phyloP scores from a whole-genome alignment of 2,329 filamentous ascomycete genomes.

The Diaporthe sp. region DNA sequence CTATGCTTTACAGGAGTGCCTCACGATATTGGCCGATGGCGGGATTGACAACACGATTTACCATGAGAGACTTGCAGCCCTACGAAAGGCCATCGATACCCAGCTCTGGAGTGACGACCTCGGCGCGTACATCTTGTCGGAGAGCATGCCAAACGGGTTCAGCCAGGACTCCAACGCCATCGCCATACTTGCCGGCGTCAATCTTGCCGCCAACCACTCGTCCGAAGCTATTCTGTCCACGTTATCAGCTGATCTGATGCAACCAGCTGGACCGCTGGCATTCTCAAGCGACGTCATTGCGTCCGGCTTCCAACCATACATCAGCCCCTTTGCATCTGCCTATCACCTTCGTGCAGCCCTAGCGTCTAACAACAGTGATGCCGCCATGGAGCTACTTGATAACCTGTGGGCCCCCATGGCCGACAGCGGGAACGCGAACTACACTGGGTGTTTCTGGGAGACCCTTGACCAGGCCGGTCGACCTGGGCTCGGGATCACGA shows the following conservation, averaged over 20 bases:
- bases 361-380: background rate
- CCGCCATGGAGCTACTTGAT: background rate
- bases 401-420: background rate
- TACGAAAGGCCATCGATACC: background rate
- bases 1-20: background rate
- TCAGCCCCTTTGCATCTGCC: background rate
- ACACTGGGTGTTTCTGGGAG: background rate
- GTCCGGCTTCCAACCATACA: background rate
- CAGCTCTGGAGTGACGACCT: background rate
- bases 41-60: background rate
- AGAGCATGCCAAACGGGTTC: background rate
- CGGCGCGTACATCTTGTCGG: background rate
- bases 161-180: slow-evolving; percentile 9
- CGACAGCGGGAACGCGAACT: background rate
- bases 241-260: background rate
- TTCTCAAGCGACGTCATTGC: background rate
- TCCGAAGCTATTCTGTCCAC: background rate
- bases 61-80: background rate
- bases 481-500: background rate
- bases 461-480: background rate
- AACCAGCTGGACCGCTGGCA: background rate
- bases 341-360: slow-evolving; percentile 6
- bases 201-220: slow-evolving; percentile 11
- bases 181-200: slow-evolving; percentile 7
- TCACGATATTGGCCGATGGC: background rate